phyloP scores from a whole-genome alignment of 2,329 filamentous ascomycete species.

The Exophiala mesophila region DNA sequence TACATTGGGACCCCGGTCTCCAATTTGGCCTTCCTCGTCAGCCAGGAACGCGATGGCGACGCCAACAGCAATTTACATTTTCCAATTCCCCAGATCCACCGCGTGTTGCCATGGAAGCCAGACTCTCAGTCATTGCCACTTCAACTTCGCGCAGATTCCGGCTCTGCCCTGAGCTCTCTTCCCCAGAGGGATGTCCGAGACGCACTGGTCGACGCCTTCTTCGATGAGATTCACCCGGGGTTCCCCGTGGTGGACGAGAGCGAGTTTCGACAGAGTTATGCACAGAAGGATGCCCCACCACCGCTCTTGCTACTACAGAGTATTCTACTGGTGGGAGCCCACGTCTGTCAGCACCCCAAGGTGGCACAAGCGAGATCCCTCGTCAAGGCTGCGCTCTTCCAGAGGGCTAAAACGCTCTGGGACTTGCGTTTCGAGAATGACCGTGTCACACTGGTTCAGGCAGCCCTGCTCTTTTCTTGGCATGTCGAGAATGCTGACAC shows the following conservation, averaged over 20 bases:
- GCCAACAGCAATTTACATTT: not conserved
- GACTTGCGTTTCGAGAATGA: conserved; percentile 30
- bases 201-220: conserved; percentile 48
- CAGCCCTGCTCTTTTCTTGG: conserved; percentile 29
- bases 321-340: conserved; percentile 29
- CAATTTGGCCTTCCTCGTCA: conserved; percentile 2
- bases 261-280: conserved; percentile 54
- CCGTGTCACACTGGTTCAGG: conserved; percentile 27
- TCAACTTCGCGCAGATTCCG: not conserved
- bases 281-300: conserved; percentile 30
- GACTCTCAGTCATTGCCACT: not conserved
- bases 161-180: not conserved
- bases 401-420: conserved; percentile 28
- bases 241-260: conserved; percentile 51
- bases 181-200: conserved; percentile 24
- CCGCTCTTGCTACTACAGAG: conserved; percentile 30
- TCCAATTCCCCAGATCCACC: not conserved
- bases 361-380: conserved; percentile 23
- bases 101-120: not conserved
- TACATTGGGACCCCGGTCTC: conserved; percentile 3
- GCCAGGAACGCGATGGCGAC: conserved; percentile 1
- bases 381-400: conserved; percentile 27
- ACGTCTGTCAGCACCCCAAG: conserved; percentile 25
- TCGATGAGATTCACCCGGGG: conserved; percentile 46
- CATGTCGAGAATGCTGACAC: conserved; percentile 27